phyloP scores from a whole-genome alignment of 2,329 filamentous ascomycete genomes.

The Hypocrella siamensis region DNA sequence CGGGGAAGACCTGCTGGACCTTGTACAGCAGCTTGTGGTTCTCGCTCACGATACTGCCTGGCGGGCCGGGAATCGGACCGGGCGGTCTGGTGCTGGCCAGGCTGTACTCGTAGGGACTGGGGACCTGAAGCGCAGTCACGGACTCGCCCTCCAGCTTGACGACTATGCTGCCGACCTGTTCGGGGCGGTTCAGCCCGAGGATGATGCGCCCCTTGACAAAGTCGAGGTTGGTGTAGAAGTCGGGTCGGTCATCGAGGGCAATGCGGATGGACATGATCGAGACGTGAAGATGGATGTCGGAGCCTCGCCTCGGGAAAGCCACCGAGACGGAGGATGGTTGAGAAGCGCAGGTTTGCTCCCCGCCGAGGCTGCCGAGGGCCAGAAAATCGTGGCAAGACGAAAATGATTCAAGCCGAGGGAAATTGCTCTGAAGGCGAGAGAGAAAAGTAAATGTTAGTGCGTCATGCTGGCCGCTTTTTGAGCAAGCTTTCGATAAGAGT shows the following conservation, averaged over 20 bases:
- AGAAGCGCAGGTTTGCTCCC: too few species aligned
- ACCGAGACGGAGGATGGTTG: too few species aligned
- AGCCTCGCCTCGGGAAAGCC: too few species aligned
- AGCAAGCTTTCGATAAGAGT: too few species aligned
- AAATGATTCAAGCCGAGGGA: too few species aligned
- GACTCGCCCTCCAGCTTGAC: conserved; percentile 77
- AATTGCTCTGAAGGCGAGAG: too few species aligned
- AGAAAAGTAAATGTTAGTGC: too few species aligned
- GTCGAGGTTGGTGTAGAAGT: conserved; percentile 71
- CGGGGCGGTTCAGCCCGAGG: conserved; percentile 44
- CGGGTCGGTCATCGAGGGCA: conserved; percentile 47
- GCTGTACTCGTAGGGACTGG: conserved; percentile 27
- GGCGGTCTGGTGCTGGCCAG: conserved; percentile 17
- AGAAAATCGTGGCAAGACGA: too few species aligned
- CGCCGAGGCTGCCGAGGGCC: too few species aligned
- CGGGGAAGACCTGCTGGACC: conserved; percentile 57
- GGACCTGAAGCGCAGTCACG: conserved; percentile 44
- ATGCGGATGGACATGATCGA: conserved; percentile 49
- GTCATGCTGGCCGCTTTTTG: too few species aligned
- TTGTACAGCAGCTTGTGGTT: conserved; percentile 64
- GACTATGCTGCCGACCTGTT: conserved; percentile 55
- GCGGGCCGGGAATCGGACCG: conserved; percentile 15
- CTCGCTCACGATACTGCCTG: conserved; percentile 33
- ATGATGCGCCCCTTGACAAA: conserved; percentile 47
- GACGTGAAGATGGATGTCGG: too few species aligned